Evolutionary conservation across 768 basidiomycete genomes (phyloP).

Genomic region (Suillus ampliporus): DNA sequence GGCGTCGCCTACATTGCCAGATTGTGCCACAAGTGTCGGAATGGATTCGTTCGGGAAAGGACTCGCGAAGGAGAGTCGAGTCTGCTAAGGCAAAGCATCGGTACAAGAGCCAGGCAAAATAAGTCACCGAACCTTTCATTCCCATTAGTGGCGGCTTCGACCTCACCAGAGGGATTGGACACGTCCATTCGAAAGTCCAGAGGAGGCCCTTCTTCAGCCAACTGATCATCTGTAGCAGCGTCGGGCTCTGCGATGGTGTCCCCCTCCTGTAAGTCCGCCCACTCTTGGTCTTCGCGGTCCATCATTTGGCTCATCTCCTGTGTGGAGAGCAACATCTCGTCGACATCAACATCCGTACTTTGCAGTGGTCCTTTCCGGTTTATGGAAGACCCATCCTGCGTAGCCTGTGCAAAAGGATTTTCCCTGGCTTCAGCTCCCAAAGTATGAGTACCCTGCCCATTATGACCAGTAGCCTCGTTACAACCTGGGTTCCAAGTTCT

Average conservation of each 20-base stretch:
- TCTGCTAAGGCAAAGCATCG: neutral
- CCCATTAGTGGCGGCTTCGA: neutral
- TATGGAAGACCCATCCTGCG: conserved; percentile 22
- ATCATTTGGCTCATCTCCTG: conserved; percentile 40
- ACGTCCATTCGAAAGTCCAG: neutral
- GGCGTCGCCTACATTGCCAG: neutral
- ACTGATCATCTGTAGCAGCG: conserved; percentile 11
- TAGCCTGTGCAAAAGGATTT: conserved; percentile 32
- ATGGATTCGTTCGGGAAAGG: neutral
- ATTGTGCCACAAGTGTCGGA: neutral
- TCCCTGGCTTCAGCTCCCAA: conserved; percentile 15
- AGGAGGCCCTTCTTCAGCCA: conserved; percentile 10
- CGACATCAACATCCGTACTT: conserved; percentile 33
- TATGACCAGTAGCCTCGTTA: conserved; percentile 13
- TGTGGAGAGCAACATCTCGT: conserved; percentile 37
- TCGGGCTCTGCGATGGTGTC: conserved; percentile 23
- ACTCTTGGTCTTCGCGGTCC: conserved; percentile 27
- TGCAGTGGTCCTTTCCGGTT: conserved; percentile 5
- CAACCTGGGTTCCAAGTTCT: conserved; percentile 59
- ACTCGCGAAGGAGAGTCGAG: neutral
- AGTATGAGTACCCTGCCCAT: conserved; percentile 33
- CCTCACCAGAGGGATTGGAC: neutral
- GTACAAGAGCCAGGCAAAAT: neutral
- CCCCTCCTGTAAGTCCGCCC: conserved; percentile 19
- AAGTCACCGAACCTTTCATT: neutral